Evolutionary conservation across 1,284 basidiomycete species (phyloP).

Genomic region (Malassezia globosa): DNA sequence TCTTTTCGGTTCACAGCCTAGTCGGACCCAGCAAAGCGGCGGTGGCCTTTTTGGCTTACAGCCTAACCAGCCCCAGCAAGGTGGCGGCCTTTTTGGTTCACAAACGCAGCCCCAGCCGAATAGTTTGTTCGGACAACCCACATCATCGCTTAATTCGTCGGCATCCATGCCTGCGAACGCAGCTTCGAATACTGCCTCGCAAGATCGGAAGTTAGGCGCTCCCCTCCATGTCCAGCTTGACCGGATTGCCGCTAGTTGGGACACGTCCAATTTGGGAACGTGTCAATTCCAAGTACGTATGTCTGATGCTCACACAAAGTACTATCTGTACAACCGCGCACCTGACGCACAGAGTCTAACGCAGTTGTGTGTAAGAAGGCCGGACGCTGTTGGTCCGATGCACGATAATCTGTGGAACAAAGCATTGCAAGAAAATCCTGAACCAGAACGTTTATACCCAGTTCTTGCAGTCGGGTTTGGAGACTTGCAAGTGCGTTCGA

Average conservation of each 20-base stretch:
- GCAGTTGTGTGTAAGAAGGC: slow-evolving; percentile 25
- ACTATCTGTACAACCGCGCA: slow-evolving; percentile 40
- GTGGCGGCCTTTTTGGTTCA: slow-evolving; percentile 1
- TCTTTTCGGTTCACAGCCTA: not conserved
- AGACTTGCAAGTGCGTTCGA: slow-evolving; percentile 34
- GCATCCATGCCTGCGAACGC: not conserved
- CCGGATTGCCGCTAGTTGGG: slow-evolving; percentile 37
- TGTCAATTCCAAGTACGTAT: slow-evolving; percentile 31
- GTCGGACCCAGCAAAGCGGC: not conserved
- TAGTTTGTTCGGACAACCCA: not conserved
- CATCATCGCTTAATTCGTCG: not conserved
- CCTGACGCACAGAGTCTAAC: slow-evolving; percentile 27
- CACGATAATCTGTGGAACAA: slow-evolving; percentile 40
- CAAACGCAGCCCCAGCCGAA: not conserved
- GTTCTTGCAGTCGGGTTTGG: slow-evolving; percentile 41
- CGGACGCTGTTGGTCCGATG: slow-evolving; percentile 36
- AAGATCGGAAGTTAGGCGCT: slow-evolving; percentile 33
- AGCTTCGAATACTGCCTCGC: slow-evolving; percentile 1
- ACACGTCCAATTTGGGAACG: slow-evolving; percentile 30
- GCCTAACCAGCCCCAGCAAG: not conserved
- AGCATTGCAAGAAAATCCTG: slow-evolving; percentile 38
- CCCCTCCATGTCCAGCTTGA: slow-evolving; percentile 29
- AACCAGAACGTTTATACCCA: slow-evolving; percentile 36
- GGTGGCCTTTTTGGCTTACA: not conserved
- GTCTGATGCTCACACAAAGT: slow-evolving; percentile 2